Evolutionary conservation across 495 filamentous ascomycete genomes (phyloP).

Genomic region (Xylaria palmicola): DNA sequence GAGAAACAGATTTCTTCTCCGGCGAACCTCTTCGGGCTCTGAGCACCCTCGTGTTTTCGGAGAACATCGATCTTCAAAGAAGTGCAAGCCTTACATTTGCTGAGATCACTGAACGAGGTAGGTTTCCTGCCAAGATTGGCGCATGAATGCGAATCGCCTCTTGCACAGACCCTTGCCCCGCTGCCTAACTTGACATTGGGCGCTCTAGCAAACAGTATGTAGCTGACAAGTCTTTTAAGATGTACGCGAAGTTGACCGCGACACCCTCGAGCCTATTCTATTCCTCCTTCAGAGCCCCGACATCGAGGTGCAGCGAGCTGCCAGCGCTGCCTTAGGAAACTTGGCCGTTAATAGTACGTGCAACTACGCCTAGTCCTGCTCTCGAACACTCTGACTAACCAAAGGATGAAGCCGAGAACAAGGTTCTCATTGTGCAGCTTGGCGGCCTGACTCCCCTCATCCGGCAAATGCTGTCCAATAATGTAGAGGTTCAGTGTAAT

Average conservation of each 20-base stretch:
- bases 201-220: conserved; percentile 12
- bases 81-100: conserved; percentile 98
- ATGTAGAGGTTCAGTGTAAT: conserved; percentile 99
- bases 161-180: neutral
- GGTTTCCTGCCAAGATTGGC: conserved; percentile 26
- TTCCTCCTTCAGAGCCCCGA: conserved; percentile 92
- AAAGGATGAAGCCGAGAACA: conserved; percentile 81
- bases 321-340: conserved; percentile 93
- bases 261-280: conserved; percentile 93
- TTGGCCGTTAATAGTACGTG: conserved; percentile 91
- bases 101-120: conserved; percentile 98
- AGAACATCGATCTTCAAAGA: conserved; percentile 96
- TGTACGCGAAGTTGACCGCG: conserved; percentile 91
- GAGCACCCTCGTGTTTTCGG: conserved; percentile 94
- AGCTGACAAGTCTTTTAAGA: conserved; percentile 54
- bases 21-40: conserved; percentile 94
- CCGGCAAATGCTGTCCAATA: conserved; percentile 97
- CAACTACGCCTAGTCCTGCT: neutral
- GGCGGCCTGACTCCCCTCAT: conserved; percentile 91
- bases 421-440: conserved; percentile 89
- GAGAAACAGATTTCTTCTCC: conserved; percentile 96
- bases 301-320: conserved; percentile 95
- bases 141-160: neutral
- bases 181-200: neutral
- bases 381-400: neutral